Base-by-base conservation (phyloP, 2,329 filamentous ascomycete genomes). In the Xylariales sp. region DNA sequence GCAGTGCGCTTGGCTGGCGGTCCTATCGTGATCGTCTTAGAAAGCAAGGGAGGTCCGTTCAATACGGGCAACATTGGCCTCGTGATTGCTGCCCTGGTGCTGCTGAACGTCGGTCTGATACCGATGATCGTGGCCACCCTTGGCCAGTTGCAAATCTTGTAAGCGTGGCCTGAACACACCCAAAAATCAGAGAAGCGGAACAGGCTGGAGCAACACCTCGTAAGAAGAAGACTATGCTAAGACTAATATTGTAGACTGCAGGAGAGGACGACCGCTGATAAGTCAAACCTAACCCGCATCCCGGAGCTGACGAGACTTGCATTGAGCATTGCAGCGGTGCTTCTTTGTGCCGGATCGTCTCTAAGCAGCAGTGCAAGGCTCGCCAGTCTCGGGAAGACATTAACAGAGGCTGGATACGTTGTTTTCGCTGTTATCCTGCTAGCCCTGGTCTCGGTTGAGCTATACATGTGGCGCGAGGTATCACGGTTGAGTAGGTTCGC, bases 81-180 rank as follows among this genome's bases (percentile, higher is more conserved):
- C 7, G 29, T 33, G 13, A 31, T 30, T 3, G 35, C 30, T 13
- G n/a, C 40, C 21, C 28, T 41, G 20, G 29, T 41, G 14, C 11
- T 41, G n/a, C 23, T 41, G 15, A 41, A 41, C 25, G 4, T 41
- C 17, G 40, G 40, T 7, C 40, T 41, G 14, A 33, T 41, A 12
- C 40, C 40, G n/a, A 28, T 41, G 17, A 23, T 41, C 19, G 29
- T 41, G 15, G 16, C 35, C 16, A 33, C 30, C 8, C 35, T 33
- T 8, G 17, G 18, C 18, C 17, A 38, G 18, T 16, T 15, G 5
- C 35, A 35, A 15, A n/a, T 38, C 6, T 24, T 38, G 40, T 38
- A 35, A 24, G 40, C 15, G 5, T 4, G 6, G 7, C 6, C 12
- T n/a, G 10, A 5, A 12, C 8, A 21, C 35, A 13, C 23, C 5